Evolutionary conservation across 2,329 filamentous ascomycete genomes (phyloP).

Genomic region (Fusarium sp.): DNA sequence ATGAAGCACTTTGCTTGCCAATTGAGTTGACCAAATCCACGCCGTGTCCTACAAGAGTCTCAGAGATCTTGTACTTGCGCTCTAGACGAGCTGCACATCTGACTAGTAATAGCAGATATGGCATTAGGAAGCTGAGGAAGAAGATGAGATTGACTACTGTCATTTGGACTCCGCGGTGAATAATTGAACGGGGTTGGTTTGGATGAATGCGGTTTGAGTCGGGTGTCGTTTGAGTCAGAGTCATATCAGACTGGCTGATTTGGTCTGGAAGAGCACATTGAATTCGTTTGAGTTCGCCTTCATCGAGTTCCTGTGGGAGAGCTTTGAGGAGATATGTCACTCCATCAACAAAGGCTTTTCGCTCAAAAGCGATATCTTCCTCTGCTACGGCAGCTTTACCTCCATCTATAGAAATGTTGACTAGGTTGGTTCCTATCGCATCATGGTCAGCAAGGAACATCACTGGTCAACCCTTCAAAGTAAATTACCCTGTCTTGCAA

Average conservation of each 20-base stretch:
- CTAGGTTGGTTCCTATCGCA: slow-evolving; percentile 44
- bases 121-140: slow-evolving; percentile 69
- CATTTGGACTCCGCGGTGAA: slow-evolving; percentile 70
- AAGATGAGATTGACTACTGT: slow-evolving; percentile 70
- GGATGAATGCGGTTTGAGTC: neutral
- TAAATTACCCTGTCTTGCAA: slow-evolving; percentile 51
- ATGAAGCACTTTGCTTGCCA: slow-evolving; percentile 69
- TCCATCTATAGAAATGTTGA: slow-evolving; percentile 48
- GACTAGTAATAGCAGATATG: slow-evolving; percentile 69
- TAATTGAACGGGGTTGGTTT: slow-evolving; percentile 57
- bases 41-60: slow-evolving; percentile 77
- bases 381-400: slow-evolving; percentile 42
- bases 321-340: slow-evolving; percentile 73
- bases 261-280: slow-evolving; percentile 45
- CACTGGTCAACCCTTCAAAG: neutral
- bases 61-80: slow-evolving; percentile 74
- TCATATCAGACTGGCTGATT: slow-evolving; percentile 10
- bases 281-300: slow-evolving; percentile 62
- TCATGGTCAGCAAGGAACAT: slow-evolving; percentile 6
- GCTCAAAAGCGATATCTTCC: slow-evolving; percentile 54
- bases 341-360: slow-evolving; percentile 74
- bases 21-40: slow-evolving; percentile 69
- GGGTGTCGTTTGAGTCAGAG: slow-evolving; percentile 3
- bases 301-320: slow-evolving; percentile 68
- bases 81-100: slow-evolving; percentile 71